Percentiles rank a stretch among this genome's conserved stretches.
phyloP scores from a whole-genome alignment of 78 protist species.

The Diacronema lutheri region DNA sequence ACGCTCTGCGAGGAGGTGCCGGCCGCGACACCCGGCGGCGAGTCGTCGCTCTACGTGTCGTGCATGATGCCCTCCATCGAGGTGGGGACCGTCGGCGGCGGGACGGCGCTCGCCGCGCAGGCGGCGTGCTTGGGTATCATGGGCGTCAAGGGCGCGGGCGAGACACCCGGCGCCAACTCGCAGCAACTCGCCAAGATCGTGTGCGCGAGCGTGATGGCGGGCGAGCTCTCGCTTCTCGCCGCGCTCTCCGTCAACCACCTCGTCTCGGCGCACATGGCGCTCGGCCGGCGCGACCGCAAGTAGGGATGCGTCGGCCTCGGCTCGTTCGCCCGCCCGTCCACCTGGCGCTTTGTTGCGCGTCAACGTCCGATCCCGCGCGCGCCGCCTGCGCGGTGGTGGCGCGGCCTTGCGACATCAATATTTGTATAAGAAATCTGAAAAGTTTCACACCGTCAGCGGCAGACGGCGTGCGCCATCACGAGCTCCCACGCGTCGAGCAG shows the following conservation, averaged over 20 bases:
- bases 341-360: too few relatives aligned
- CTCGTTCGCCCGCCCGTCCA: too few relatives aligned
- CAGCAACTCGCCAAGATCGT: constrained; percentile 75
- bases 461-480: too few relatives aligned
- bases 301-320: too few relatives aligned
- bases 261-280: constrained; percentile 70
- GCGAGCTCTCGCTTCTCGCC: constrained; percentile 87
- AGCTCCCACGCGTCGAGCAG: too few relatives aligned
- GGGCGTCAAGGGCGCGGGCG: constrained; percentile 73
- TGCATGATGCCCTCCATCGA: constrained; percentile 93
- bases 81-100: constrained; percentile 98
- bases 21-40: background rate
- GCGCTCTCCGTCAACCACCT: constrained; percentile 84
- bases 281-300: background rate
- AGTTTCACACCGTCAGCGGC: too few relatives aligned
- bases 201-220: constrained; percentile 84
- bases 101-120: constrained; percentile 88
- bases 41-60: constrained; percentile 62
- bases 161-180: constrained; percentile 63
- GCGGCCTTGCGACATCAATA: too few relatives aligned
- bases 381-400: too few relatives aligned
- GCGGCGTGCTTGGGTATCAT: constrained; percentile 64
- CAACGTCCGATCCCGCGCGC: too few relatives aligned
- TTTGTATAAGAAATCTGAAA: too few relatives aligned
- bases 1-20: constrained; percentile 76